Base-by-base conservation (phyloP, 805 yeast species). In the Candida pini region DNA sequence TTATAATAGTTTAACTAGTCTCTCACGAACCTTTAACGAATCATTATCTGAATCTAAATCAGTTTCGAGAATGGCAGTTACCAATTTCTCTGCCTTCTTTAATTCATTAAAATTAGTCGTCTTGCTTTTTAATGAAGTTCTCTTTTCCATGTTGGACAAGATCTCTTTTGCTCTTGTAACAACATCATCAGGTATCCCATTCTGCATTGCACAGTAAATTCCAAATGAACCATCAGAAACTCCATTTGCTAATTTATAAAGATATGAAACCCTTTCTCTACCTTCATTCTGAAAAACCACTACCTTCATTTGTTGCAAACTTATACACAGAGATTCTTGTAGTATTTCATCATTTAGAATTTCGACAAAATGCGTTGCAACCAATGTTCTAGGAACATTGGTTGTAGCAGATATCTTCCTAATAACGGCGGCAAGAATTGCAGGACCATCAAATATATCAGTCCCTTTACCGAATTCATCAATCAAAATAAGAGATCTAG, bases 381-480 rank as follows among this genome's bases (percentile, higher is more conserved):
- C 48, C 2, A 69, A 28, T 0, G 56, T 47, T 32, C 31, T 30
- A 6, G 50, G 44, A 1, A 36, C 12, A 0, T 64, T 53, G 6
- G 50, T 44, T 1, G 15, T 12, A 6, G 18, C 19, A 18, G 56
- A 45, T 2, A 66, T 33, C 12, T 48, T 31, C 14, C 51, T 52
- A 4, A 71, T 38, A 3, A 63, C 46, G 0, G 71, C 47, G 1
- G 71, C 73, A 36, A 68, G 57, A 9, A 70, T 35, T 1, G 72
- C 56, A 0, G 71, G 71, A 0, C 75, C 75, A 43, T 70, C 71
- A 9, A 61, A 44, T 0, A 62, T 42, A 44, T 69, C 73, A 1
- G 74, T 72, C 0, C 78, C 78, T 39, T 71, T 70, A 0, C 78
- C 79, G 50, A 68, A 71, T 39, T 73, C 78, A 48, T 73, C 77